phyloP scores from a whole-genome alignment of 2,329 filamentous ascomycete species.

The Emergomyces africanus region DNA sequence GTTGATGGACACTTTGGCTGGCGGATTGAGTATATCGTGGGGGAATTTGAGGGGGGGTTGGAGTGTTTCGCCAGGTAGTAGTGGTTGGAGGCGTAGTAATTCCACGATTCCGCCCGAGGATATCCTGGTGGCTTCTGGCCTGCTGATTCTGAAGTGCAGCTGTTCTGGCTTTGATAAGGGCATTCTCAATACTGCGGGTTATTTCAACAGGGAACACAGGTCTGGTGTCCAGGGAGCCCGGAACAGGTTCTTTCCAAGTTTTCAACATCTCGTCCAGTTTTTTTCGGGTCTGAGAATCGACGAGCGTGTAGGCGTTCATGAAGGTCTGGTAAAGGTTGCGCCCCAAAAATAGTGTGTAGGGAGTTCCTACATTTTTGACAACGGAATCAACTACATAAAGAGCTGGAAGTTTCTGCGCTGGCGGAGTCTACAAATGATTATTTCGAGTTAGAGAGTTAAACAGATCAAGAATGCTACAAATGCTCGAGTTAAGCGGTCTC shows the following conservation, averaged over 20 bases:
- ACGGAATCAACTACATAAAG: constrained; percentile 97
- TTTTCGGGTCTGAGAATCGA: constrained; percentile 67
- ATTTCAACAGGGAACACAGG: constrained; percentile 83
- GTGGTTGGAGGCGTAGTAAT: constrained; percentile 38
- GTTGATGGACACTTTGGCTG: constrained; percentile 16
- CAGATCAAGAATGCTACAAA: constrained; percentile 2
- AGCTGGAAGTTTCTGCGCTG: constrained; percentile 83
- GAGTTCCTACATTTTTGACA: constrained; percentile 95
- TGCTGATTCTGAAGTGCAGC: constrained; percentile 38
- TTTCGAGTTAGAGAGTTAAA: constrained; percentile 19
- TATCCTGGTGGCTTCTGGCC: constrained; percentile 42
- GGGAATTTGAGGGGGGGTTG: constrained; percentile 52
- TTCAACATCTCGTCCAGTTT: constrained; percentile 96
- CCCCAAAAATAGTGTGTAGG: constrained; percentile 90
- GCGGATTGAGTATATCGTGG: constrained; percentile 28
- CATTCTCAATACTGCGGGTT: constrained; percentile 85
- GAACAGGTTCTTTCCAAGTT: constrained; percentile 96
- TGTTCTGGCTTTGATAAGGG: constrained; percentile 68
- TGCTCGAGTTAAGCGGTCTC: neutral
- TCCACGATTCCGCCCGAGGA: constrained; percentile 40
- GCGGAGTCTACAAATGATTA: constrained; percentile 54
- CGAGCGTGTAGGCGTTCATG: constrained; percentile 89
- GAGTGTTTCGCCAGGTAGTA: constrained; percentile 51
- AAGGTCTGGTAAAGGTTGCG: constrained; percentile 87
- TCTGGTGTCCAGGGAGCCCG: constrained; percentile 80